phyloP scores from a whole-genome alignment of 2,329 filamentous ascomycete genomes.

The Bipolaris cookei region DNA sequence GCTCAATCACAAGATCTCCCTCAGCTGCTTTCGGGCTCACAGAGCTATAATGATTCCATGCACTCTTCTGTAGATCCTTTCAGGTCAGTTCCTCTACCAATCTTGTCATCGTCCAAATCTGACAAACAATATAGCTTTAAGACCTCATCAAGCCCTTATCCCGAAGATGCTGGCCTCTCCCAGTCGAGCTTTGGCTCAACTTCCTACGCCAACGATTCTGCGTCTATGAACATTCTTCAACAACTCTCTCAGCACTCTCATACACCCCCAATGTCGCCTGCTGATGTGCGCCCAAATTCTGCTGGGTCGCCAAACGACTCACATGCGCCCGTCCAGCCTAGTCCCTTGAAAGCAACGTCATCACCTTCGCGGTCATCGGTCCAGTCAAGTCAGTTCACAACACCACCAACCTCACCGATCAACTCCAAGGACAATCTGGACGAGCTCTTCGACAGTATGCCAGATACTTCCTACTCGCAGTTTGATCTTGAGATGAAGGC shows the following conservation, averaged over 20 bases:
- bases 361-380: conserved; percentile 45
- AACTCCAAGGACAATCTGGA: conserved; percentile 44
- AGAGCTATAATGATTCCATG: conserved; percentile 39
- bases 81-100: conserved; percentile 20
- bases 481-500: conserved; percentile 51
- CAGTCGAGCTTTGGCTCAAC: conserved; percentile 39
- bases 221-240: conserved; percentile 45
- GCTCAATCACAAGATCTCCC: conserved; percentile 30
- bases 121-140: conserved; percentile 37
- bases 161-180: conserved; percentile 28
- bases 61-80: conserved; percentile 42
- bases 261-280: conserved; percentile 49
- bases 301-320: conserved; percentile 30
- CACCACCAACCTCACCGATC: conserved; percentile 47
- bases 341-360: conserved; percentile 37
- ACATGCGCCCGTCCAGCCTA: conserved; percentile 29
- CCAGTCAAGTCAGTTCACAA: conserved; percentile 47
- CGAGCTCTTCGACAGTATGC: conserved; percentile 42
- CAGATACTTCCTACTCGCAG: conserved; percentile 43
- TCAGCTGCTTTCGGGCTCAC: conserved; percentile 28
- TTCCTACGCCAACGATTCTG: conserved; percentile 38
- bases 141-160: conserved; percentile 38
- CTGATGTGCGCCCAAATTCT: conserved; percentile 37
- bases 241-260: conserved; percentile 45
- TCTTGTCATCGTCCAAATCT: conserved; percentile 13